phyloP scores from a whole-genome alignment of 148 eudicot species.

The Bassia scoparia region DNA sequence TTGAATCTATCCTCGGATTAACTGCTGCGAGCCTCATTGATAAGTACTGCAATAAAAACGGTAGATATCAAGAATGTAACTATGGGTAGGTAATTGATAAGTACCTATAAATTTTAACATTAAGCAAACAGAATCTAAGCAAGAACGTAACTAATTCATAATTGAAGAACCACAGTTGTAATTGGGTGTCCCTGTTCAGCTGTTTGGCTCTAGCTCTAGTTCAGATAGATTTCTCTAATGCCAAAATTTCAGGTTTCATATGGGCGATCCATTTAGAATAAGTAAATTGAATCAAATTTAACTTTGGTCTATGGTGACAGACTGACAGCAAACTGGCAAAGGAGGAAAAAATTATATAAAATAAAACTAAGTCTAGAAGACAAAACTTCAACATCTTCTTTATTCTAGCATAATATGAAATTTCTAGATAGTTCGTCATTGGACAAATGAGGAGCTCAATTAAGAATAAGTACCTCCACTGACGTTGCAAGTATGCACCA shows the following conservation, averaged over 20 bases:
- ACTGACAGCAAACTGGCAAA: too few species aligned
- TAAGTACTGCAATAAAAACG: slow-evolving; percentile 53
- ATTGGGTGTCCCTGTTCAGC: neutral
- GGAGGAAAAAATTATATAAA: neutral
- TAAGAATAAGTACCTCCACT: slow-evolving; percentile 68
- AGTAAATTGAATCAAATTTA: too few species aligned
- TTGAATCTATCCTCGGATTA: slow-evolving; percentile 79
- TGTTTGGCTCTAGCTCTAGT: neutral
- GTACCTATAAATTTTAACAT: too few species aligned
- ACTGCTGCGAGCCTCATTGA: slow-evolving; percentile 99
- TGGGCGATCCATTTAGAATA: neutral
- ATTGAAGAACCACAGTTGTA: neutral
- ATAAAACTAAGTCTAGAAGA: neutral
- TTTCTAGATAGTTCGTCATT: neutral
- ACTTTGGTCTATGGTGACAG: neutral
- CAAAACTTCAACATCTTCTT: neutral
- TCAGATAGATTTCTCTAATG: neutral
- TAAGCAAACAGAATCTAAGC: slow-evolving; percentile 15
- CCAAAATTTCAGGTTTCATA: neutral
- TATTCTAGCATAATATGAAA: neutral
- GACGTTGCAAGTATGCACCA: slow-evolving; percentile 94
- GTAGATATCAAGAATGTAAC: neutral
- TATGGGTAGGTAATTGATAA: too few species aligned
- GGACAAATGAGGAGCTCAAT: neutral
- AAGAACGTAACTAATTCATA: neutral